Evolutionary conservation across 495 filamentous ascomycete genomes (phyloP), one percentile per base, ranked within the genome.

Genomic region (Aspergillus coremiiformis): DNA sequence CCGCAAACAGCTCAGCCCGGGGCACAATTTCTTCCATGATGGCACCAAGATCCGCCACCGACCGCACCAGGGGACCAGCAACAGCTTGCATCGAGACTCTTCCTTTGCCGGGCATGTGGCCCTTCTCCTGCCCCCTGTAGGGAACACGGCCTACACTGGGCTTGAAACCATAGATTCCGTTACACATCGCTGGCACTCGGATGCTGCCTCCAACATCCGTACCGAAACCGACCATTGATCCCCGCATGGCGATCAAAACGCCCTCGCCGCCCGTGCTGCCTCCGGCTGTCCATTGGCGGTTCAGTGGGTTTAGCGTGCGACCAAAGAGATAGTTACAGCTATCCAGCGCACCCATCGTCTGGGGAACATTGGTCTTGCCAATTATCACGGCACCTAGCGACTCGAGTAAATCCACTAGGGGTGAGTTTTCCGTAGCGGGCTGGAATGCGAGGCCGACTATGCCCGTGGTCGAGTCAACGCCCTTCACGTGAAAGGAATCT

Each of bases 211-310:
- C 85, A 21, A 81, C 78, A 41, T 84, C 79, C 0, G 83, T 84
- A 2, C 84, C 85, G 47, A 89, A 78, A 3, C 86, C 86, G 4
- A 87, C 65, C 58, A 80, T 74, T 10, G 74, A 76, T 1, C 85
- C 85, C 17, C 75, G 67, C 55, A 87, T 70, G 15, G 77, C 83
- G 20, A 86, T 47, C 29, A 89, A 63, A 0, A 76, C 84, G 5
- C 76, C 84, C 61, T 90, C 86, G 17, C 86, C 86, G 19, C 84
- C 84, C 0, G 80, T 78, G 23, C 77, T 82, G 0, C 84, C 85
- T 10, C 85, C 85, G 0, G 74, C 61, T 0, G 81, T 84, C 49
- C 71, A 71, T 14, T 67, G 66, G 1, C 66, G 73, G 58, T 85
- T 83, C 26, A 70, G 60, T 0, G 85, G 85, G 62, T 91, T 89